Conservation (phyloP, 345 rosid species). For the Rhodamnia rubescens region DNA sequence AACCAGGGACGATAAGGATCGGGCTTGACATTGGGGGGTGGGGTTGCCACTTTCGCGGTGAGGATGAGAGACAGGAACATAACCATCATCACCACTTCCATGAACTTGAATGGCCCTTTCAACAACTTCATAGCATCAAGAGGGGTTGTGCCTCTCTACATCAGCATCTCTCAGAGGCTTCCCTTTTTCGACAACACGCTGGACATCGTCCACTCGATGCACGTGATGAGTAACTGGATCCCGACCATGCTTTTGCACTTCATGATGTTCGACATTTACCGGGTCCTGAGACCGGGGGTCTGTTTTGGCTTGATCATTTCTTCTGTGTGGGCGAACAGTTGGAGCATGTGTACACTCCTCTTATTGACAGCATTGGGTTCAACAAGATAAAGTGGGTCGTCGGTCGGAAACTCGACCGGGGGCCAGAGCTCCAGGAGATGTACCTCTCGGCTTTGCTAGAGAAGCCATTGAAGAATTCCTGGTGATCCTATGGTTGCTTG, state of each 20-base stretch:
- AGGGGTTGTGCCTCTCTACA: conserved; percentile 38
- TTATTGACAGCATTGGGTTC: conserved; percentile 40
- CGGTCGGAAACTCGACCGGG: conserved; percentile 43
- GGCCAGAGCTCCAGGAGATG: conserved; percentile 39
- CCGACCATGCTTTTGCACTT: conserved; percentile 36
- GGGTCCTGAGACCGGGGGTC: conserved; percentile 52
- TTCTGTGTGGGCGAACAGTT: conserved; percentile 35
- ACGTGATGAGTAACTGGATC: conserved; percentile 49
- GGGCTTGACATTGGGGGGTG: conserved; percentile 63
- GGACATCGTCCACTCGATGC: conserved; percentile 51
- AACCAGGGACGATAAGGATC: conserved; percentile 34
- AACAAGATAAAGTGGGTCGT: conserved; percentile 43
- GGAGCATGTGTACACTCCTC: conserved; percentile 28
- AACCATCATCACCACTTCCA: conserved; percentile 43
- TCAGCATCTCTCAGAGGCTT: conserved; percentile 49
- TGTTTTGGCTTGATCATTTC: conserved; percentile 54
- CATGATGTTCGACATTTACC: conserved; percentile 33
- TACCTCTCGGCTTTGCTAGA: conserved; percentile 47
- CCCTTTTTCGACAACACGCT: conserved; percentile 50
- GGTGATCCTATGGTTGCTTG: conserved; percentile 8
- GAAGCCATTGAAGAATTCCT: conserved; percentile 42
- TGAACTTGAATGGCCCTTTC: conserved; percentile 61
- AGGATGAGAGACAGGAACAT: conserved; percentile 49
- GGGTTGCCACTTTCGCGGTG: conserved; percentile 44
- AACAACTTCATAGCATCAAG: conserved; percentile 47